Evolutionary conservation across 2,329 filamentous ascomycete genomes (phyloP).

Genomic region (Cordyceps farinosa): DNA sequence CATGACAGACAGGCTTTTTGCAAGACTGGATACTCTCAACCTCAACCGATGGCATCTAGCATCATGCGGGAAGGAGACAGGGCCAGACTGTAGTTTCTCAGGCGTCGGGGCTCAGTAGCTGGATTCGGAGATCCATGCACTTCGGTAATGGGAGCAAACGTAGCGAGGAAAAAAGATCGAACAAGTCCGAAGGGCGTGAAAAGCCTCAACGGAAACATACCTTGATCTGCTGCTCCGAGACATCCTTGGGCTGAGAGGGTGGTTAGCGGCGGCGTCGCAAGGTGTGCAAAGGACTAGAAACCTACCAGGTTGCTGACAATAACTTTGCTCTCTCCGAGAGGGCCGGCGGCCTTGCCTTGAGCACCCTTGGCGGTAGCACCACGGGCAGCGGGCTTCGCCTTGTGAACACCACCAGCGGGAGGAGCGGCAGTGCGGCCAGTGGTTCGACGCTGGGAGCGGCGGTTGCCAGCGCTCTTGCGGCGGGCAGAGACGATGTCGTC

Average conservation of each 20-base stretch:
- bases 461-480: conserved; percentile 55
- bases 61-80: conserved; percentile 22
- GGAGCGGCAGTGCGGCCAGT: conserved; percentile 56
- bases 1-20: conserved; percentile 25
- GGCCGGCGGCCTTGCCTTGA: conserved; percentile 60
- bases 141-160: conserved; percentile 33
- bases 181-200: conserved; percentile 63
- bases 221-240: conserved; percentile 97
- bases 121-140: conserved; percentile 10
- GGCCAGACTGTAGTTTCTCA: conserved; percentile 12
- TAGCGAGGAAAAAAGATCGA: conserved; percentile 53
- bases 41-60: conserved; percentile 9
- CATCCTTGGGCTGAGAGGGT: conserved; percentile 75
- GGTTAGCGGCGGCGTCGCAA: conserved; percentile 43
- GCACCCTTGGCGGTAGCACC: conserved; percentile 56
- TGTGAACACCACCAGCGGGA: conserved; percentile 82
- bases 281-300: background rate
- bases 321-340: conserved; percentile 83
- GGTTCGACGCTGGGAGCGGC: conserved; percentile 47
- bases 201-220: conserved; percentile 95
- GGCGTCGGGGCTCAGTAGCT: conserved; percentile 10
- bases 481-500: conserved; percentile 91
- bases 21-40: conserved; percentile 30
- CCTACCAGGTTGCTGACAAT: conserved; percentile 98
- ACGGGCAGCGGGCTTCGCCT: conserved; percentile 64